A percentile compares a stretch with the other conserved stretches of the same genome.
phyloP scores from a whole-genome alignment of 73 alveolate genomes.

The Paramecium bursaria region DNA sequence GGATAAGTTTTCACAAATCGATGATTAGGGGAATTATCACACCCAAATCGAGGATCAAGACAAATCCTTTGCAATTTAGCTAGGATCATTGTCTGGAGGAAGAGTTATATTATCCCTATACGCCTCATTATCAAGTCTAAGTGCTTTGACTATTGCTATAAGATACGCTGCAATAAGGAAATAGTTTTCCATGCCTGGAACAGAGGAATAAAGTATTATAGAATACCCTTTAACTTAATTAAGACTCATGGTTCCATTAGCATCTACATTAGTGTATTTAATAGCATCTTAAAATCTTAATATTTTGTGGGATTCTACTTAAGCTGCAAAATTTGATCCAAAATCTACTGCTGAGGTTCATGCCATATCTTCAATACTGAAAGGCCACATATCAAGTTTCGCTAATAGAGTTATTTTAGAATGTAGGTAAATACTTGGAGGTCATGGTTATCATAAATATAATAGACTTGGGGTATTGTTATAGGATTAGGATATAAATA shows the following conservation, averaged over 20 bases:
- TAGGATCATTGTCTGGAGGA: conserved; percentile 82
- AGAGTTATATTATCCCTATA: conserved; percentile 75
- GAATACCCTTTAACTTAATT: conserved; percentile 76
- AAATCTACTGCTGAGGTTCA: conserved; percentile 69
- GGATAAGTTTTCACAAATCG: conserved; percentile 77
- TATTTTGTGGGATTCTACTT: conserved; percentile 63
- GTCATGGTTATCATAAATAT: conserved; percentile 81
- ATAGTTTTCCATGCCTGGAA: conserved; percentile 74
- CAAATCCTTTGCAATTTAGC: conserved; percentile 82
- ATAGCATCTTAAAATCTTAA: conserved; percentile 56
- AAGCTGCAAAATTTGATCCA: conserved; percentile 42
- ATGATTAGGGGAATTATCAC: conserved; percentile 75
- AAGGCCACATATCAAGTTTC: conserved; percentile 67
- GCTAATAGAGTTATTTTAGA: conserved; percentile 71
- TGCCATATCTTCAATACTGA: conserved; percentile 75
- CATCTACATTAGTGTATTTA: conserved; percentile 65
- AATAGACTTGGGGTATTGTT: conserved; percentile 70
- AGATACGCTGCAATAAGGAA: conserved; percentile 82
- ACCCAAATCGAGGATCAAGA: conserved; percentile 77
- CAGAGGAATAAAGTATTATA: conserved; percentile 74
- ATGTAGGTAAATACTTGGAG: conserved; percentile 82
- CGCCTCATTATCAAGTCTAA: conserved; percentile 58
- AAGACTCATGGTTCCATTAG: conserved; percentile 79
- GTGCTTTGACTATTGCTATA: conserved; percentile 72
- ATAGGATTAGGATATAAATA: conserved; percentile 74